phyloP scores from a whole-genome alignment of 768 basidiomycete genomes.

The Podaxis sp. region DNA sequence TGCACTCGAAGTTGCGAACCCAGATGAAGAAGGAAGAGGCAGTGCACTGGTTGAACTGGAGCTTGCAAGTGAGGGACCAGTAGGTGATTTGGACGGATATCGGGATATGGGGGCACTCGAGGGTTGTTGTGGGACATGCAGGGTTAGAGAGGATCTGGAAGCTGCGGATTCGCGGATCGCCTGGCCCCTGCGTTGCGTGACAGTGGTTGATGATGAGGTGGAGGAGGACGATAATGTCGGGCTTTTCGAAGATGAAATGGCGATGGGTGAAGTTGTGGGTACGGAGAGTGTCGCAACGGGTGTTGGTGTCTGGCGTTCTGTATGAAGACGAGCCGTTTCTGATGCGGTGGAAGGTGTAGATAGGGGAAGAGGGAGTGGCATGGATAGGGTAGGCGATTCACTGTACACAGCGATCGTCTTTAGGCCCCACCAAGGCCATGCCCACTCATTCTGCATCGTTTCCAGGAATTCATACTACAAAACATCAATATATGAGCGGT shows the following conservation, averaged over 20 bases:
- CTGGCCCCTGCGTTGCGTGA: background rate
- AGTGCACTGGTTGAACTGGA: background rate
- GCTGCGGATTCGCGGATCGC: background rate
- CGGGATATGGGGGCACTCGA: background rate
- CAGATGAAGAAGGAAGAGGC: background rate
- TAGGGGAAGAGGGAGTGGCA: background rate
- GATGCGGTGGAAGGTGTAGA: background rate
- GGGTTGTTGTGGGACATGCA: background rate
- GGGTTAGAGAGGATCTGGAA: background rate
- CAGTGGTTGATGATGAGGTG: background rate
- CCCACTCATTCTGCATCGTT: conserved; percentile 9
- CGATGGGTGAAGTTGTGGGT: background rate
- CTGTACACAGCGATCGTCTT: conserved; percentile 3
- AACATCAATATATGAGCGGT: background rate
- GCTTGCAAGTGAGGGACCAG: background rate
- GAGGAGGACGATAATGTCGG: background rate
- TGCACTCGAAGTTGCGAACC: too few relatives aligned
- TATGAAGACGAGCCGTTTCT: background rate
- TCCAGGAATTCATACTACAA: conserved; percentile 8
- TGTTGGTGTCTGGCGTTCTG: background rate
- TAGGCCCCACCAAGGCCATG: conserved; percentile 6
- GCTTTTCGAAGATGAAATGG: background rate
- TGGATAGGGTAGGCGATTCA: background rate
- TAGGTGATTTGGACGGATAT: background rate
- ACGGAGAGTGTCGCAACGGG: background rate